These are phyloP conservation scores for Zizania palustris DNA, from an alignment of 202 grass and related monocot genomes.

Conservation along the genomic window DNA sequence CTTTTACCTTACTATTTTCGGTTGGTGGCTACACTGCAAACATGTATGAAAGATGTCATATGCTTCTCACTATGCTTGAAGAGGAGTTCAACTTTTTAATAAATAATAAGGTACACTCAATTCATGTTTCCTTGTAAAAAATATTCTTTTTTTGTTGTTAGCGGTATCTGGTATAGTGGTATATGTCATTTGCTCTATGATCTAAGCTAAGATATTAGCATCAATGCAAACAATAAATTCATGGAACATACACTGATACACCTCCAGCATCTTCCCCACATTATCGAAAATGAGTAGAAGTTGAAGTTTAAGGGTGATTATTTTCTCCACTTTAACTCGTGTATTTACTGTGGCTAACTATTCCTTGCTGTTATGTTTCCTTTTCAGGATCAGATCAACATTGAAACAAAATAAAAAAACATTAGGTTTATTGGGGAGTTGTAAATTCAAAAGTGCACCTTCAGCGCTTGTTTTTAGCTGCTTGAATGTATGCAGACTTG, in stretches of 20 bases:
- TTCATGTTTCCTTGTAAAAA: constrained; percentile 25
- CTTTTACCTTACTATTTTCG: constrained; percentile 96
- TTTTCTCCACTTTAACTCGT: constrained; percentile 16
- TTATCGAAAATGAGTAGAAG: constrained; percentile 4
- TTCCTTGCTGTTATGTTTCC: constrained; percentile 17
- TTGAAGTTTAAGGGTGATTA: constrained; percentile 25
- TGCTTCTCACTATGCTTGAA: constrained; percentile 87
- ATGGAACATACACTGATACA: constrained; percentile 20
- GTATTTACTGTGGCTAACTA: constrained; percentile 30
- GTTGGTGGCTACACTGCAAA: constrained; percentile 82
- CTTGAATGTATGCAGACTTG: constrained; percentile 58
- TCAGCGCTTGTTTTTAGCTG: constrained; percentile 67
- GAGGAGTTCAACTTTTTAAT: constrained; percentile 98
- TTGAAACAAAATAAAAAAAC: constrained; percentile 80
- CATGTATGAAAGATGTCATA: constrained; percentile 93
- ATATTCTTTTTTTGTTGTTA: constrained; percentile 15
- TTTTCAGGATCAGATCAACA: constrained; percentile 83
- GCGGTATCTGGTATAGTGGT: neutral
- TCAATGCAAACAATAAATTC: constrained; percentile 6
- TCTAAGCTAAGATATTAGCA: constrained; percentile 16
- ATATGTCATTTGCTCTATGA: constrained; percentile 16
- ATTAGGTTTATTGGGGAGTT: constrained; percentile 79
- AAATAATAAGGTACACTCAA: constrained; percentile 86
- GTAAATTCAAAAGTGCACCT: constrained; percentile 73
- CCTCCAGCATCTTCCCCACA: neutral